Base-by-base conservation (phyloP, 257 asterid genomes). In the Oldenlandia corymbosa region DNA sequence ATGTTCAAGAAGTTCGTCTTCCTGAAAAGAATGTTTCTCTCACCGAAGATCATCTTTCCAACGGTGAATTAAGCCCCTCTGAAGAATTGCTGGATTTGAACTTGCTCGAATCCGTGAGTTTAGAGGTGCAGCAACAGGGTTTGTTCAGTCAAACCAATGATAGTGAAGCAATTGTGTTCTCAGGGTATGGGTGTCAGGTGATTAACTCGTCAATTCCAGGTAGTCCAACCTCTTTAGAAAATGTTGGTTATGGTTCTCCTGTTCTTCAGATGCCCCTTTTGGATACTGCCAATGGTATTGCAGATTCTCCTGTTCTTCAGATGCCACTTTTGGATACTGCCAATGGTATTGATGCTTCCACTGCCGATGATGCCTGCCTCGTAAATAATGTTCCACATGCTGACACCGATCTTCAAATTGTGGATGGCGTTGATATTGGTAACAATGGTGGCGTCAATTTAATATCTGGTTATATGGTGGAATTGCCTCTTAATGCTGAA, bases 221-320 rank as follows among this genome's bases (percentile, higher is more conserved):
- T 36, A 17, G 54, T 69, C 71, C 61, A 43, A 49, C 65, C 42
- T 49, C 86, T 70, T 85, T 78, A 71, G 75, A 43, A 49, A 71
- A 66, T 73, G 68, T 78, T 66, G 76, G 64, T 52, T 68, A 69
- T 58, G 64, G 84, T 60, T 68, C 84, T 62, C 49, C 81, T 47
- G 41, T 73, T 50, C 73, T 76, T 21, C 77, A 76, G 68, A 71
- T 75, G 63, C 77, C 85, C 23, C 68, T 51, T 69, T 75, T 82
- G 84, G 72, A 67, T 67, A 20, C 62, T 37, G 34, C 64, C 69
- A 62, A 68, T 49, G 79, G 64, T 23, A 56, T 67, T 57, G 50
- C 78, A 46, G 70, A n/a, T 60, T 68, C 84, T 62, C 49, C 81
- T 47, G 41, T 73, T 50, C 73, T 76, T 21, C 77, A 76, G 68